A percentile compares a stretch with the other conserved stretches of the same genome.
These are phyloP conservation scores for Elongisporangium anandrum DNA, from an alignment of 352 stramenopile genomes.

Conservation along the genomic window DNA sequence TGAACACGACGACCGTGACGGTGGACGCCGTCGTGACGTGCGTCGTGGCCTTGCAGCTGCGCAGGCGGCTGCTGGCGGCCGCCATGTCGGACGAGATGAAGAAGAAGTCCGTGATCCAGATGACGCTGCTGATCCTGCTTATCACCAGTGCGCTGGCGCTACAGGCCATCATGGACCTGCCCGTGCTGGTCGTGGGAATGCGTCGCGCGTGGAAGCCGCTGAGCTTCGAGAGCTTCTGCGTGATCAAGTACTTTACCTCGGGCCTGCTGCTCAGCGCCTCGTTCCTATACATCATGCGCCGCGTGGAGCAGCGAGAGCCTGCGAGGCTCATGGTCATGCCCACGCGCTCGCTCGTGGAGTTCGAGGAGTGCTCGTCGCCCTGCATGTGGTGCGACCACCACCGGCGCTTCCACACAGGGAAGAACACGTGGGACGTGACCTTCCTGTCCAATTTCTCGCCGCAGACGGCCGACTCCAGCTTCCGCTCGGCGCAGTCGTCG, in stretches of 20 bases:
- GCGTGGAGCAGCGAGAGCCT: constrained; percentile 57
- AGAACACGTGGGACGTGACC: constrained; percentile 61
- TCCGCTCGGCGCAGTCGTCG: constrained; percentile 32
- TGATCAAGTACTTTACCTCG: constrained; percentile 55
- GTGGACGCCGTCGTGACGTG: constrained; percentile 41
- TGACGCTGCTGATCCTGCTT: constrained; percentile 49
- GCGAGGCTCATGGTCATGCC: constrained; percentile 46
- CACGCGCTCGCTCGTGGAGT: constrained; percentile 52
- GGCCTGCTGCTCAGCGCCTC: constrained; percentile 42
- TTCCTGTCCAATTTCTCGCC: constrained; percentile 50
- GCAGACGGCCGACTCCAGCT: constrained; percentile 52
- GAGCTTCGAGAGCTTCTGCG: constrained; percentile 28
- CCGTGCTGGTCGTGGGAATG: constrained; percentile 23
- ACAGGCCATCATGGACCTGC: constrained; percentile 51
- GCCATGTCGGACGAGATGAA: constrained; percentile 78
- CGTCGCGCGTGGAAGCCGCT: constrained; percentile 21
- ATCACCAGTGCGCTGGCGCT: constrained; percentile 39
- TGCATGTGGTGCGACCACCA: constrained; percentile 76
- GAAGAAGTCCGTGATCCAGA: constrained; percentile 64
- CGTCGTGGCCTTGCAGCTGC: constrained; percentile 39
- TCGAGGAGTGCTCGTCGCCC: constrained; percentile 63
- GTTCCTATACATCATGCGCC: constrained; percentile 76
- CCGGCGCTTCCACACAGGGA: constrained; percentile 48
- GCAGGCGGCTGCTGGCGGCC: constrained; percentile 39
- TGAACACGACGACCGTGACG: constrained; percentile 40